Evolutionary conservation across 306 rosid genomes (phyloP).

Genomic region (Inga laurina): DNA sequence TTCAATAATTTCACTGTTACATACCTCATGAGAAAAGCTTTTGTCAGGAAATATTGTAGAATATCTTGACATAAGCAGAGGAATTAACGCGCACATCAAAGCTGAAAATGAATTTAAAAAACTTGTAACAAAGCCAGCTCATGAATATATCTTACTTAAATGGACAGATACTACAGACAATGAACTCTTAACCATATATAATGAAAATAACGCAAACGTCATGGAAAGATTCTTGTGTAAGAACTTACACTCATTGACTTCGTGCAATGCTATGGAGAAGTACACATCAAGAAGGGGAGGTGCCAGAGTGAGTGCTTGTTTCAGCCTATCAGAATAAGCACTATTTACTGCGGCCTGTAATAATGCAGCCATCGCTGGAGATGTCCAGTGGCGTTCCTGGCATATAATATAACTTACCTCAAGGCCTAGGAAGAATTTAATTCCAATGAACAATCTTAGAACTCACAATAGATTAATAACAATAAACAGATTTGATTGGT

Average conservation of each 20-base stretch:
- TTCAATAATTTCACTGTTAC: background rate
- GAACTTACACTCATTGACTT: conserved; percentile 80
- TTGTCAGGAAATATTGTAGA: conserved; percentile 84
- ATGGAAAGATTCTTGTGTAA: conserved; percentile 26
- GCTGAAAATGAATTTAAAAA: conserved; percentile 60
- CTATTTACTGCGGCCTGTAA: conserved; percentile 63
- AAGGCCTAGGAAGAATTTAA: conserved; percentile 22
- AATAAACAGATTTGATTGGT: conserved; percentile 7
- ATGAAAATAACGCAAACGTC: conserved; percentile 24
- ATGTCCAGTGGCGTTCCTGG: conserved; percentile 97
- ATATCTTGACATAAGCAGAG: conserved; percentile 86
- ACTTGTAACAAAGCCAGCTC: conserved; percentile 24
- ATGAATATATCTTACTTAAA: conserved; percentile 8
- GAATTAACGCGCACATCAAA: conserved; percentile 89
- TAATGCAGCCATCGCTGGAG: conserved; percentile 75
- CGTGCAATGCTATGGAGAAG: conserved; percentile 66
- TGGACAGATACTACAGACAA: conserved; percentile 1
- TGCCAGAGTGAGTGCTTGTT: conserved; percentile 61
- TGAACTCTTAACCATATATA: background rate
- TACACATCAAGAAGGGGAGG: conserved; percentile 81
- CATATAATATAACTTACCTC: conserved; percentile 31
- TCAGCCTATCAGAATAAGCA: conserved; percentile 83
- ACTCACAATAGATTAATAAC: conserved; percentile 5
- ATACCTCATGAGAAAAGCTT: conserved; percentile 78
- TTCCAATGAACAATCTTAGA: background rate